Conservation (phyloP, 2,329 filamentous ascomycete genomes). For the Malbranchea zuffiana region DNA sequence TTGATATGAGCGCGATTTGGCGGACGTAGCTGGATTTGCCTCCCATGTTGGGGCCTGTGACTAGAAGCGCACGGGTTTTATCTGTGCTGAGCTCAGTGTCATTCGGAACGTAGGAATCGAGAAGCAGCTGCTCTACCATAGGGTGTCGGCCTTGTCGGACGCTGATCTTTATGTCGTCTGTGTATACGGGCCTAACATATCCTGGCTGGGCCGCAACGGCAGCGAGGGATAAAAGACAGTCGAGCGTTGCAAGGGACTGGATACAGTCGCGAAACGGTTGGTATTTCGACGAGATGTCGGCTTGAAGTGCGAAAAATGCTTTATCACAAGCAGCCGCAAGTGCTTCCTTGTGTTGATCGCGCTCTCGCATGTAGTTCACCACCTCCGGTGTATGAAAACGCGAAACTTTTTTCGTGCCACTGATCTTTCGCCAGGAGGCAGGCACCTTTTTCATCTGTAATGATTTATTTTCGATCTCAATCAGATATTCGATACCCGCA, state of each 20-base stretch:
- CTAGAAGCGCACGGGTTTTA: slow-evolving; percentile 61
- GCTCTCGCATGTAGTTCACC: slow-evolving; percentile 66
- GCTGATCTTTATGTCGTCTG: slow-evolving; percentile 55
- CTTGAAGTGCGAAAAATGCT: slow-evolving; percentile 63
- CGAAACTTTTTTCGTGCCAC: slow-evolving; percentile 81
- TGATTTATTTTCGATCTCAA: slow-evolving; percentile 70
- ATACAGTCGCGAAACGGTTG: slow-evolving; percentile 82
- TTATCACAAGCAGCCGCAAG: slow-evolving; percentile 82
- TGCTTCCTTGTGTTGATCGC: slow-evolving; percentile 90
- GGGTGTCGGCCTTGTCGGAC: slow-evolving; percentile 74
- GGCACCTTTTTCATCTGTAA: slow-evolving; percentile 72
- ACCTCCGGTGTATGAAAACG: slow-evolving; percentile 93
- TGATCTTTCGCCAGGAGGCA: slow-evolving; percentile 90
- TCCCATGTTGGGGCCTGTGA: slow-evolving; percentile 98
- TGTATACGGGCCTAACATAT: slow-evolving; percentile 68
- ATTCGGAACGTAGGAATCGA: slow-evolving; percentile 85
- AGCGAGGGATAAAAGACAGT: slow-evolving; percentile 80
- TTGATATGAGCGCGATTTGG: slow-evolving; percentile 77
- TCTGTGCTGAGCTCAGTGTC: slow-evolving; percentile 60
- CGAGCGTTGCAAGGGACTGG: slow-evolving; percentile 71
- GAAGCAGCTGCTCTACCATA: slow-evolving; percentile 84
- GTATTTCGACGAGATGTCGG: slow-evolving; percentile 69
- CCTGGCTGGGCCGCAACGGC: slow-evolving; percentile 75
- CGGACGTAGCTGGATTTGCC: slow-evolving; percentile 97
- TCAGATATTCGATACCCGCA: slow-evolving; percentile 83